A percentile compares a stretch with the other conserved stretches of the same genome.
Conservation (phyloP, 768 basidiomycete species). For the Amyloporia xantha region DNA sequence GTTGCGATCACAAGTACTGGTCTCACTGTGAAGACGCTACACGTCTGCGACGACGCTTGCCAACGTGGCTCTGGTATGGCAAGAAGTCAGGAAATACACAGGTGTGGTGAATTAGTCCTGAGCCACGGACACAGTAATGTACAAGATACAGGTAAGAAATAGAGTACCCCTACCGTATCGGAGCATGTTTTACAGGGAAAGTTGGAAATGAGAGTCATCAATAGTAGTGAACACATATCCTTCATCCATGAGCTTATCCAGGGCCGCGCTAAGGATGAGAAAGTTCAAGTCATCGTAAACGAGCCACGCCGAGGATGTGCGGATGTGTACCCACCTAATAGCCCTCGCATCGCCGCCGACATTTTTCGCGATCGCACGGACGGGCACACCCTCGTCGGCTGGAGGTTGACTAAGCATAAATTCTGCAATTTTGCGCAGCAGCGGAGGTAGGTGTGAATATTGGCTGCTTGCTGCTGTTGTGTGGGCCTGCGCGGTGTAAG, state of each 20-base stretch:
- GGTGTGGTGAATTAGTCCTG: too few relatives aligned
- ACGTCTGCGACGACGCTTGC: too few relatives aligned
- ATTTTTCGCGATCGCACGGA: slow-evolving; percentile 62
- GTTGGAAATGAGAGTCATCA: slow-evolving; percentile 72
- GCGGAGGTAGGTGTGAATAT: slow-evolving; percentile 47
- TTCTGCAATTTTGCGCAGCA: slow-evolving; percentile 61
- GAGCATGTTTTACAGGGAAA: slow-evolving; percentile 37
- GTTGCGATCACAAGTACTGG: too few relatives aligned
- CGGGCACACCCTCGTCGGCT: slow-evolving; percentile 63
- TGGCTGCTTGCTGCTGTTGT: slow-evolving; percentile 27
- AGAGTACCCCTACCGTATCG: too few relatives aligned
- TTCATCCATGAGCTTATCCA: slow-evolving; percentile 74
- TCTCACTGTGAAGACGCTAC: too few relatives aligned
- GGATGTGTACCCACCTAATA: slow-evolving; percentile 46
- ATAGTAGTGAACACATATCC: slow-evolving; percentile 76
- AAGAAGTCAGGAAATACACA: too few relatives aligned
- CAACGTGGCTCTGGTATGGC: too few relatives aligned
- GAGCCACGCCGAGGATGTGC: too few relatives aligned
- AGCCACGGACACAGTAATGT: too few relatives aligned
- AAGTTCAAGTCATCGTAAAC: background rate
- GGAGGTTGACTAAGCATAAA: slow-evolving; percentile 47
- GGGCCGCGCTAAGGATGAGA: slow-evolving; percentile 45
- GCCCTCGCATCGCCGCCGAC: slow-evolving; percentile 50
- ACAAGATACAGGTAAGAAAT: too few relatives aligned
- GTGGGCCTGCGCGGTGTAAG: slow-evolving; percentile 27